Conservation (phyloP, 2,329 filamentous ascomycete genomes). For the Cladosporium colombiae region DNA sequence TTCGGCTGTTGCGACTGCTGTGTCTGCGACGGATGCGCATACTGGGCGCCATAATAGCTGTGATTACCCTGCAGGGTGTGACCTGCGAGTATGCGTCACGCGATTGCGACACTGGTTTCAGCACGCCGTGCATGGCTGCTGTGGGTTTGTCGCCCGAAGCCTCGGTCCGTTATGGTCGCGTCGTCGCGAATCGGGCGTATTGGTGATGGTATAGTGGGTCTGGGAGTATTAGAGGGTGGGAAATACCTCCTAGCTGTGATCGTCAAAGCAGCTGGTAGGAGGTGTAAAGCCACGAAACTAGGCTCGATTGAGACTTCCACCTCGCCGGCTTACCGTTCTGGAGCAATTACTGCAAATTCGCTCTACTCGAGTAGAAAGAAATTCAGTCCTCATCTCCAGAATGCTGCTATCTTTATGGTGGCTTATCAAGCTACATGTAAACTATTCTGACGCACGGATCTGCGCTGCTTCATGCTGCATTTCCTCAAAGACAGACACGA, state of each 20-base stretch:
- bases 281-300: background rate
- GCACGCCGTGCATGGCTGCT: slow-evolving; percentile 3
- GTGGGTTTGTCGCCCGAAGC: background rate
- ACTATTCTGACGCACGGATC: too few relatives aligned
- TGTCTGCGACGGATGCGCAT: background rate
- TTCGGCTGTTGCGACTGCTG: slow-evolving; percentile 2
- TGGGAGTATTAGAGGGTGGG: background rate
- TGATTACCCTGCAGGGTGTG: background rate
- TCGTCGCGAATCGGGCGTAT: background rate
- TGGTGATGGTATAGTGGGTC: background rate
- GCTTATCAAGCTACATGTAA: too few relatives aligned
- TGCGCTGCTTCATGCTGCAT: too few relatives aligned
- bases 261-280: background rate
- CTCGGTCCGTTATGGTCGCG: background rate
- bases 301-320: background rate
- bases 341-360: background rate
- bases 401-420: background rate
- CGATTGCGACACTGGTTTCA: background rate
- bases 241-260: slow-evolving; percentile 6
- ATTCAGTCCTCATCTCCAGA: background rate
- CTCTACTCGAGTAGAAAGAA: background rate
- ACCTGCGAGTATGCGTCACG: slow-evolving; percentile 7
- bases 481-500: too few relatives aligned
- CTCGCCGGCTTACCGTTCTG: background rate
- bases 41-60: background rate